Evolutionary conservation across 306 rosid species (phyloP), one percentile per base, ranked within the genome.

Genomic region (Biancaea sappan): DNA sequence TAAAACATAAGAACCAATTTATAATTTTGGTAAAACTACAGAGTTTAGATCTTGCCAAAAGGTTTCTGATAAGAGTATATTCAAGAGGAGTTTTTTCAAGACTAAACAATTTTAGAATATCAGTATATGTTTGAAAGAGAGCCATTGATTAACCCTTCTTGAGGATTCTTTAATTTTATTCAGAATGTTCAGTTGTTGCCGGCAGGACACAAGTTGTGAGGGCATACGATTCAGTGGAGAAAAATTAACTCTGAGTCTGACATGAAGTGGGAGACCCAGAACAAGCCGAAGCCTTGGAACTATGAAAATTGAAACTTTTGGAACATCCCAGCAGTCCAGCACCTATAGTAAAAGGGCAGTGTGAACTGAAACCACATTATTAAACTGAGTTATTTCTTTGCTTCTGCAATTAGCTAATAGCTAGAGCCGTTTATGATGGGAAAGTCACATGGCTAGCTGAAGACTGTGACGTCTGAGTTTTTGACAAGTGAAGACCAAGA

Each of bases 371-470:
- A 21, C 25, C 43, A 3, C 0, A 59, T 16, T 7, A 7, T 0
- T 37, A 29, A 31, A 58, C 21, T 58, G 0, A 35, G 24, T 35
- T 35, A 38, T 4, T 38, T 7, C 9, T 7, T 21, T 47, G 8
- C n/a, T 79, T 67, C 43, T 15, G 34, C 75, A 76, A 76, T 52
- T 56, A 66, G 38, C n/a, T n/a, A n/a, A n/a, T n/a, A n/a, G n/a
- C n/a, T n/a, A 24, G 73, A 64, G 32, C 50, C 51, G 14, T 58
- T 50, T 43, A 56, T 79, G 53, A 51, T 40, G 79, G 34, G 64
- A 50, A 41, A 47, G 50, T 52, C 85, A 77, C 90, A 66, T 74
- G 81, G 76, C 66, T 74, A 79, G 76, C 66, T 41, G 11, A 76
- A 50, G 62, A 52, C 77, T 61, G 77, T 48, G 61, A 18, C 21